Base-by-base conservation (phyloP, 164 flowering plant genomes). In the Vitis rupestris region DNA sequence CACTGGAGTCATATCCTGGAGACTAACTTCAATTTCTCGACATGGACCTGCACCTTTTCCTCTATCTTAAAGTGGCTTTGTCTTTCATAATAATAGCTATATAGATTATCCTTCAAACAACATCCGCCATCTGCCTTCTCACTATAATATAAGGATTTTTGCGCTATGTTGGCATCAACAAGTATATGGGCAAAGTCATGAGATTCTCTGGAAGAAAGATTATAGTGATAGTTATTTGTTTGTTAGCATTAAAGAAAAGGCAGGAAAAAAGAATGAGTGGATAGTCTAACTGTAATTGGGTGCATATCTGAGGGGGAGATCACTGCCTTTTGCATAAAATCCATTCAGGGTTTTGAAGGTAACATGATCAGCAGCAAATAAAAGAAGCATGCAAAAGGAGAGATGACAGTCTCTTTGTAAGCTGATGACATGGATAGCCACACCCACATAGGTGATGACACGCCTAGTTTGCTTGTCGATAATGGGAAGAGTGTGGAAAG, bases 291-390 rank as follows among this genome's bases (percentile, higher is more conserved):
- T 75, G 79, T 56, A 44, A 72, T 68, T 82, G 77, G 84, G 85
- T 82, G 83, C 87, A 70, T 65, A 69, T 73, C 82, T 74, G 83
- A 82, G 81, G 51, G 61, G 83, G 85, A 80, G 70, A 50, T 64
- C 79, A 78, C 82, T 70, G 63, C 61, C 50, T 65, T 72, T 65
- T 9, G 47, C 10, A 23, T 9, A n/a, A 65, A 55, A 47, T 10
- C 7, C 31, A 50, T 47, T 14, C 3, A 27, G 1, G 48, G 12
- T 10, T 19, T 0, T 15, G 49, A 14, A 57, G 12, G 15, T 12
- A 19, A 44, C 31, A 64, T 63, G 37, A 66, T 14, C 15, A 19
- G 12, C 0, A 59, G 50, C 8, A 10, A 8, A 8, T 11, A 12
- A 48, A 57, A n/a, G 49, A 56, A 49, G 56, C 37, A 37, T 37